Evolutionary conservation across 345 rosid genomes (phyloP).

Genomic region (Syzygium aromaticum): DNA sequence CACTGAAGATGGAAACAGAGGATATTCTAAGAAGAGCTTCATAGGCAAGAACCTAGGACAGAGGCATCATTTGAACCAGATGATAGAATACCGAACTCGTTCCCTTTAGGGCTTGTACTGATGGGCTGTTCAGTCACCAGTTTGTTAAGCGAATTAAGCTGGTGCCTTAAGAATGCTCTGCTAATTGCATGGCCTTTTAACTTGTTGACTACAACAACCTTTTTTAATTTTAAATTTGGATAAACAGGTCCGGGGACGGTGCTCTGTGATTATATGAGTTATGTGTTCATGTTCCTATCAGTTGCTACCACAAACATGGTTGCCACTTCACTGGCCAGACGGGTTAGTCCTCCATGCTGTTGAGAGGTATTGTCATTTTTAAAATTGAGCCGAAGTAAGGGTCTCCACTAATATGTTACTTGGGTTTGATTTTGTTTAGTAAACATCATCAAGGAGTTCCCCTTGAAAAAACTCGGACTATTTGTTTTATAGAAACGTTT

Average conservation of each 20-base stretch:
- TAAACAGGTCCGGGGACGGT: conserved; percentile 34
- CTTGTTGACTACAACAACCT: no score
- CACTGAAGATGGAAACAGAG: neutral
- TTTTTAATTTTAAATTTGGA: neutral
- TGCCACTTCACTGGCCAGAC: conserved; percentile 36
- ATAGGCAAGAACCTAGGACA: neutral
- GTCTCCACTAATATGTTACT: neutral
- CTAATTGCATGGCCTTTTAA: neutral
- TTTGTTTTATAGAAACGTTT: neutral
- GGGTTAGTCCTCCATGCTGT: conserved; percentile 9
- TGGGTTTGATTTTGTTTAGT: neutral
- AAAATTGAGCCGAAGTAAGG: neutral
- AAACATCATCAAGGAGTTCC: neutral
- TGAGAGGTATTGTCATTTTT: neutral
- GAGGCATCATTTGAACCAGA: neutral
- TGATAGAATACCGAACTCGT: neutral
- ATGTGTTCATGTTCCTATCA: conserved; percentile 38
- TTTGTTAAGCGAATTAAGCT: neutral
- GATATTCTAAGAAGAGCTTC: neutral
- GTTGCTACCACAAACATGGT: conserved; percentile 46
- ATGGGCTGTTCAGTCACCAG: neutral
- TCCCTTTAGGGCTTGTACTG: neutral
- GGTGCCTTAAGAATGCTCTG: neutral
- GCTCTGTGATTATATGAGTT: conserved; percentile 28
- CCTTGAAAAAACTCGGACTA: no score